Conservation (phyloP, 192 early-diverging fungal species). For the Backusella macrospora region DNA sequence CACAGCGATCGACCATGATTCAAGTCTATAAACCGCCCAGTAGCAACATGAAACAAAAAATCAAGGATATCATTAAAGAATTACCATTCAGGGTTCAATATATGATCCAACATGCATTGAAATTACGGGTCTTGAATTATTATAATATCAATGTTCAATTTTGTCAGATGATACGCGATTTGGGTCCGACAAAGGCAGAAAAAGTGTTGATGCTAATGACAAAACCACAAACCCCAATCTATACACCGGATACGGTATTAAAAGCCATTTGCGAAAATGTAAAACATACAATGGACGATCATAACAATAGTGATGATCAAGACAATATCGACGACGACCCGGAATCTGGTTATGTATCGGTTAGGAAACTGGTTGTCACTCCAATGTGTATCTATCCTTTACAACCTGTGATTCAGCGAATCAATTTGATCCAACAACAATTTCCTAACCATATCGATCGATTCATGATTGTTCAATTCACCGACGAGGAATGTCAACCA, state of each 20-base stretch:
- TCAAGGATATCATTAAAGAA: not conserved
- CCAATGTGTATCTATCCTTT: conserved; percentile 65
- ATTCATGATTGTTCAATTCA: conserved; percentile 71
- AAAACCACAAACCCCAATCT: conserved; percentile 31
- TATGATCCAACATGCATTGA: conserved; percentile 45
- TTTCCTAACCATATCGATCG: conserved; percentile 48
- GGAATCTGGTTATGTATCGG: conserved; percentile 36
- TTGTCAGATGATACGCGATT: not conserved
- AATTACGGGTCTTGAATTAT: conserved; percentile 40
- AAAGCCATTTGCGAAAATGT: not conserved
- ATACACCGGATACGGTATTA: conserved; percentile 33
- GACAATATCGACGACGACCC: conserved; percentile 17
- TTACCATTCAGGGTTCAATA: conserved; percentile 48
- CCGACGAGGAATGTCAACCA: conserved; percentile 56
- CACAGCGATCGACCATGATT: not conserved
- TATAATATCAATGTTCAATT: conserved; percentile 44
- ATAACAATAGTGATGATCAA: conserved; percentile 7
- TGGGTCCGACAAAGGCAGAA: not conserved
- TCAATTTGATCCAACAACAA: conserved; percentile 64
- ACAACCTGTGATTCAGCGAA: conserved; percentile 61
- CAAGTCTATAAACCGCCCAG: too few relatives aligned
- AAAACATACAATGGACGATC: not conserved
- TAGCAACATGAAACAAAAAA: not conserved
- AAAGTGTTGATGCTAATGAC: conserved; percentile 34
- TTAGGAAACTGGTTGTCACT: conserved; percentile 60